Percentiles rank a stretch among this genome's conserved stretches.
These are phyloP conservation scores for Raphanus sativus DNA, from an alignment of 345 rosid species.

Conservation along the genomic window DNA sequence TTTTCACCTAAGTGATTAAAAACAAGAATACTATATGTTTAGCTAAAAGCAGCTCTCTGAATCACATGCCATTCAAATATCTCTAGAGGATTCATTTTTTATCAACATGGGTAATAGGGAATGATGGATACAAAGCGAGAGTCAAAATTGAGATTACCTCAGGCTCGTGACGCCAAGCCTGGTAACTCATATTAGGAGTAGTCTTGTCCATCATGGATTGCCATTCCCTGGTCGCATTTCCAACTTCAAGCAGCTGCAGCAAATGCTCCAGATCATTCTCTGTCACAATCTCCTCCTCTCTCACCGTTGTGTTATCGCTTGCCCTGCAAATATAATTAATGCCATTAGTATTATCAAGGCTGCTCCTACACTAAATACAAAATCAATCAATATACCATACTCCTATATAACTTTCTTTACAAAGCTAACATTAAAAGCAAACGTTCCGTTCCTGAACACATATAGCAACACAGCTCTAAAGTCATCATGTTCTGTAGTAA, in stretches of 20 bases:
- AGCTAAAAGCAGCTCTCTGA: background rate
- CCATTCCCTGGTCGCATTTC: conserved; percentile 71
- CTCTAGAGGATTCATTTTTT: background rate
- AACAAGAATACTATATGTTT: background rate
- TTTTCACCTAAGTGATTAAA: background rate
- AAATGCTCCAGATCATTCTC: conserved; percentile 88
- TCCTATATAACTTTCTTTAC: too few species aligned
- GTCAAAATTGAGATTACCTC: conserved; percentile 48
- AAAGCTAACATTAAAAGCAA: too few species aligned
- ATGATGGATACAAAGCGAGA: background rate
- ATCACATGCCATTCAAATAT: background rate
- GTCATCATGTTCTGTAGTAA: too few species aligned
- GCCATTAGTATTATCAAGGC: background rate
- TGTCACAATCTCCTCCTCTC: conserved; percentile 54
- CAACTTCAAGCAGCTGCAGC: conserved; percentile 68
- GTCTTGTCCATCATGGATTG: conserved; percentile 79
- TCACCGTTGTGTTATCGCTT: conserved; percentile 33
- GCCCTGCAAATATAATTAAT: conserved; percentile 34
- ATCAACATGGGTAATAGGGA: background rate
- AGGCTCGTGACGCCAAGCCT: conserved; percentile 96
- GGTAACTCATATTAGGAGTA: conserved; percentile 78
- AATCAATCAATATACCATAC: background rate
- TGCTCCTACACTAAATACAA: background rate
- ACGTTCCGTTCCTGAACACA: too few species aligned
- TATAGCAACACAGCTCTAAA: too few species aligned